These are phyloP conservation scores for Lyophyllum semitale DNA, from an alignment of 768 basidiomycete species.

Conservation along the genomic window DNA sequence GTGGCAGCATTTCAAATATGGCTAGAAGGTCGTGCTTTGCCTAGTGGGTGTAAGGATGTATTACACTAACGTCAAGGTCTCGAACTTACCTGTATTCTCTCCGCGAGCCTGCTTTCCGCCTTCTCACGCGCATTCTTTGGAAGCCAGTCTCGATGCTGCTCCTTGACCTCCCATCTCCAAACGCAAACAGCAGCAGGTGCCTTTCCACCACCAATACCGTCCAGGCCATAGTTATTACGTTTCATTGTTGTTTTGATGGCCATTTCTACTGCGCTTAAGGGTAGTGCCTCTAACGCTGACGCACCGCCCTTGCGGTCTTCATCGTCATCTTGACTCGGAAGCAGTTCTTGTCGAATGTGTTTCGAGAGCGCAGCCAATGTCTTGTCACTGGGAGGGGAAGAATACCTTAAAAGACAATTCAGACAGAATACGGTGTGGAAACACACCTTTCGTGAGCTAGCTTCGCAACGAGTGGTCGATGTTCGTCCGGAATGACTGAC, in stretches of 20 bases:
- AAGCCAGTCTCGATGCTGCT: conserved; percentile 58
- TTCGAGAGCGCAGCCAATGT: conserved; percentile 61
- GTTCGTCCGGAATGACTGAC: conserved; percentile 60
- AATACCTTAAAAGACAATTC: not conserved
- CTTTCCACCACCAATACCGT: conserved; percentile 50
- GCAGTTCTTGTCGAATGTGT: conserved; percentile 66
- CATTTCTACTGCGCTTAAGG: conserved; percentile 59
- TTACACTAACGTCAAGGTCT: not conserved
- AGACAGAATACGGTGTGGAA: not conserved
- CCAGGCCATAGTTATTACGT: conserved; percentile 83
- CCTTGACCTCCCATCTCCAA: conserved; percentile 88
- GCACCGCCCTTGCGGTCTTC: conserved; percentile 40
- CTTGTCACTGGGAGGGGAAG: conserved; percentile 61
- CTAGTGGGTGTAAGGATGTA: conserved; percentile 34
- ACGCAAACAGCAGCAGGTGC: conserved; percentile 64
- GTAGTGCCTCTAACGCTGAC: conserved; percentile 38
- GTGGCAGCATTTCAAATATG: conserved; percentile 58
- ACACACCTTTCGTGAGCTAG: conserved; percentile 82
- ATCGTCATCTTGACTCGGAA: conserved; percentile 65
- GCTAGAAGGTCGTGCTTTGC: conserved; percentile 56
- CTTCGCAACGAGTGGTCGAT: conserved; percentile 78
- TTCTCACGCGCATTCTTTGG: conserved; percentile 68
- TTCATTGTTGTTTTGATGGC: conserved; percentile 63
- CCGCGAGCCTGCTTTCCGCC: conserved; percentile 58
- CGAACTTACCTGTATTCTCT: conserved; percentile 61